A percentile compares a stretch with the other conserved stretches of the same genome.
These are phyloP conservation scores for Carex pumila DNA, from an alignment of 176 grass and related monocot genomes.

Conservation along the genomic window DNA sequence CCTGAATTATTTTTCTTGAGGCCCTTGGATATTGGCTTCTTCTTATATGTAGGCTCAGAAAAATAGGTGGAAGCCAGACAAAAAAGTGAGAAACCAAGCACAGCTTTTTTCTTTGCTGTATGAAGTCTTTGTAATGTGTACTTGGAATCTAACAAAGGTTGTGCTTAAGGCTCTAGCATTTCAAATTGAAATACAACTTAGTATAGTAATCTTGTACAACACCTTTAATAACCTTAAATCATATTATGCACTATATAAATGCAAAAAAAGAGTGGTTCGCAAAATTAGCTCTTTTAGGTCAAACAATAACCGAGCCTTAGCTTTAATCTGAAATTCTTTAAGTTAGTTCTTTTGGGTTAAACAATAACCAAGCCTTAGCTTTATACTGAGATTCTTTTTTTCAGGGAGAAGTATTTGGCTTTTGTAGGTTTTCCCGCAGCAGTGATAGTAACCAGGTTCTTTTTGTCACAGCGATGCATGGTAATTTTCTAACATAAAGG, in stretches of 20 bases:
- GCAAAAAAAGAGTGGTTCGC: not conserved
- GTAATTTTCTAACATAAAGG: constrained; percentile 34
- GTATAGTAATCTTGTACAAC: not conserved
- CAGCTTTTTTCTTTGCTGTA: not conserved
- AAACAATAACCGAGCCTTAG: not conserved
- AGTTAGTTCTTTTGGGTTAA: not conserved
- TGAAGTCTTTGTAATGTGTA: not conserved
- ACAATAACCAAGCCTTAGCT: not conserved
- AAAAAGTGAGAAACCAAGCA: not conserved
- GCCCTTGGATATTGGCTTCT: not conserved
- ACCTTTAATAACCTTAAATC: not conserved
- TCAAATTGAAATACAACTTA: not conserved
- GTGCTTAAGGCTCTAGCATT: not conserved
- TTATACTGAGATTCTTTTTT: constrained; percentile 31
- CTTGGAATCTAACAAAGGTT: not conserved
- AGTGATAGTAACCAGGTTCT: constrained; percentile 37
- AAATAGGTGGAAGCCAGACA: not conserved
- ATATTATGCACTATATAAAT: not conserved
- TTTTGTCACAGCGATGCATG: constrained; percentile 70
- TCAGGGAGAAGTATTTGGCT: constrained; percentile 91
- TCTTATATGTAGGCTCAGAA: not conserved
- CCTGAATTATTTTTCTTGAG: not conserved
- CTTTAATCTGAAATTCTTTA: constrained; percentile 9
- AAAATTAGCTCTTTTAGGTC: not conserved
- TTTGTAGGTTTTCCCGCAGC: constrained; percentile 64